Evolutionary conservation across 2,329 filamentous ascomycete genomes (phyloP).

Genomic region (Aspergillus neoniger): DNA sequence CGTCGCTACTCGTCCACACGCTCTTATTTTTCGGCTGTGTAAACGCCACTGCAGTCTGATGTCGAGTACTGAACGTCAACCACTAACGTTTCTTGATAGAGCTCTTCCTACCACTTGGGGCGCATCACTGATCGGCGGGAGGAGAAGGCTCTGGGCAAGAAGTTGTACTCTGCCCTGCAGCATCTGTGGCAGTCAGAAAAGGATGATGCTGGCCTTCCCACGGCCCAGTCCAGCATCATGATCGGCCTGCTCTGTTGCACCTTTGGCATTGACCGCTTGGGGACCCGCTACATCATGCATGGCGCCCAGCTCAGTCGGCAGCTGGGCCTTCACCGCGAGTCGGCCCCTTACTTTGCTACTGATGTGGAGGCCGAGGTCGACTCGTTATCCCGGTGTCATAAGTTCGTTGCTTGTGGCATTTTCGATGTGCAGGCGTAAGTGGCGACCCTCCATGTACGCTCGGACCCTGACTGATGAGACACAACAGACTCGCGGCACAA

Average conservation of each 20-base stretch:
- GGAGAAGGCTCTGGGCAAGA: conserved; percentile 24
- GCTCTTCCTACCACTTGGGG: conserved; percentile 26
- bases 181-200: conserved; percentile 24
- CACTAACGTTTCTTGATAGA: conserved; percentile 17
- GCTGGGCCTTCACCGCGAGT: conserved; percentile 14
- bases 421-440: conserved; percentile 28
- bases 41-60: conserved; percentile 9
- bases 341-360: conserved; percentile 14
- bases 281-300: conserved; percentile 26
- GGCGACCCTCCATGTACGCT: not conserved
- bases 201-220: conserved; percentile 15
- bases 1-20: conserved; percentile 21
- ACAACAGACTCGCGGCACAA: conserved; percentile 23
- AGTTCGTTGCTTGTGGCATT: conserved; percentile 25
- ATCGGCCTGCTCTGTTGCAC: conserved; percentile 28
- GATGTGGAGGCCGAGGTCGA: conserved; percentile 4
- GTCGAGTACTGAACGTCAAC: not conserved
- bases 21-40: conserved; percentile 28
- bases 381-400: conserved; percentile 18
- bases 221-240: conserved; percentile 25
- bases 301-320: conserved; percentile 19
- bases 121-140: conserved; percentile 26
- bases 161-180: conserved; percentile 24
- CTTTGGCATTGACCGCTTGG: conserved; percentile 26
- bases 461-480: not conserved